phyloP scores from a whole-genome alignment of 2,329 filamentous ascomycete genomes.

The Neonectria coccinea region DNA sequence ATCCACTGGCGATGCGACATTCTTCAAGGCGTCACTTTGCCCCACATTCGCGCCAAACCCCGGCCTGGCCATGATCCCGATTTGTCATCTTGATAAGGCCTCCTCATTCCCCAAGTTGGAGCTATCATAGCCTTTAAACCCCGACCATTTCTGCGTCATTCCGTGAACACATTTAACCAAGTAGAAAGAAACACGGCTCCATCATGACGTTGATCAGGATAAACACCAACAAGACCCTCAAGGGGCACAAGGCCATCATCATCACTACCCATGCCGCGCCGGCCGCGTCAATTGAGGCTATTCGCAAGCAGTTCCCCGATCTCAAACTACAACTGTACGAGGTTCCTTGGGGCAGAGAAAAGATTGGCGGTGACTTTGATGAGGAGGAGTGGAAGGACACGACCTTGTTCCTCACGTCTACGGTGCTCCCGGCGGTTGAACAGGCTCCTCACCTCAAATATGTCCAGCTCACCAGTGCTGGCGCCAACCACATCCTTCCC shows the following conservation, averaged over 20 bases:
- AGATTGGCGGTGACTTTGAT: conserved; percentile 41
- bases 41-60: conserved; percentile 41
- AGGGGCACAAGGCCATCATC: conserved; percentile 63
- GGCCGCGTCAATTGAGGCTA: conserved; percentile 49
- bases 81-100: conserved; percentile 40
- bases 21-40: conserved; percentile 38
- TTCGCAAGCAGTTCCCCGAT: conserved; percentile 57
- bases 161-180: neutral
- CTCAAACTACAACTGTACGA: conserved; percentile 54
- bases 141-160: neutral
- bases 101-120: neutral
- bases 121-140: conserved; percentile 17
- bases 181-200: neutral
- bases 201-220: conserved; percentile 37
- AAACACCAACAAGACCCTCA: conserved; percentile 53
- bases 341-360: conserved; percentile 45
- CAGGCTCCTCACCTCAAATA: conserved; percentile 62
- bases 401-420: conserved; percentile 61
- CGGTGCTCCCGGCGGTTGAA: conserved; percentile 56
- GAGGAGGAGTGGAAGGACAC: conserved; percentile 59
- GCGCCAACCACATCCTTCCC: conserved; percentile 62
- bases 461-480: conserved; percentile 67
- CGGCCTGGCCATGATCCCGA: conserved; percentile 17
- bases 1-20: conserved; percentile 19
- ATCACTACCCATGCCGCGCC: conserved; percentile 51